Percentiles rank a stretch among this genome's conserved stretches.
Conservation (phyloP, 768 basidiomycete species). For the Obba rivulosa region DNA sequence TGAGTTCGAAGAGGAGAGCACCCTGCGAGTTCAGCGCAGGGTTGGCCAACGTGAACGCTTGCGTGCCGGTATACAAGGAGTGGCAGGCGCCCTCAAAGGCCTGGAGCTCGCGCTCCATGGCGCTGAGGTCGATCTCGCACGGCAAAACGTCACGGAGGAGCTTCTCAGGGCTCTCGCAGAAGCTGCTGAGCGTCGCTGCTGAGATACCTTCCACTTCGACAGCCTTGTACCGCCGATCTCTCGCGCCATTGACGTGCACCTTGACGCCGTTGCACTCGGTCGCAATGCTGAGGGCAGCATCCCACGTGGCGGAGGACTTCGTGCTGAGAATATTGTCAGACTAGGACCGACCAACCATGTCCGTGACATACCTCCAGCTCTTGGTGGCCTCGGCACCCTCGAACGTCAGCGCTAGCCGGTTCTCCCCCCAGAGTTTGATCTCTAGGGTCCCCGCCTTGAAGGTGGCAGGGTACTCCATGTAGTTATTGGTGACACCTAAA, state of each 20-base stretch:
- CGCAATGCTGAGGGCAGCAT: slow-evolving; percentile 14
- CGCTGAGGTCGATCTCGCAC: slow-evolving; percentile 16
- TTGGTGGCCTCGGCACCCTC: slow-evolving; percentile 11
- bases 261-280: slow-evolving; percentile 16
- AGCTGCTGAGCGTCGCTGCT: slow-evolving; percentile 3
- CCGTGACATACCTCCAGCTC: background rate
- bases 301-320: slow-evolving; percentile 18
- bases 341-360: background rate
- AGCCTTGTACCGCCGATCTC: slow-evolving; percentile 11
- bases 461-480: slow-evolving; percentile 20
- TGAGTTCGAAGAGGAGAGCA: slow-evolving; percentile 27
- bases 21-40: slow-evolving; percentile 26
- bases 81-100: slow-evolving; percentile 25
- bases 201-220: slow-evolving; percentile 2
- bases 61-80: slow-evolving; percentile 17
- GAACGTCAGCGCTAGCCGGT: slow-evolving; percentile 16
- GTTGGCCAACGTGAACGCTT: slow-evolving; percentile 21
- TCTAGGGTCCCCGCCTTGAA: slow-evolving; percentile 17
- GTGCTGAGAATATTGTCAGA: slow-evolving; percentile 20
- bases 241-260: slow-evolving; percentile 10
- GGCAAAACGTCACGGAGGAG: slow-evolving; percentile 19
- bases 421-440: slow-evolving; percentile 22
- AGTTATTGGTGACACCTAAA: slow-evolving; percentile 23
- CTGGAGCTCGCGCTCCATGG: slow-evolving; percentile 17
- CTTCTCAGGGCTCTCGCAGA: slow-evolving; percentile 14